Evolutionary conservation across 208 protist species (phyloP), one percentile per base, ranked within the genome.

Genomic region (Trypanosoma conorhini): DNA sequence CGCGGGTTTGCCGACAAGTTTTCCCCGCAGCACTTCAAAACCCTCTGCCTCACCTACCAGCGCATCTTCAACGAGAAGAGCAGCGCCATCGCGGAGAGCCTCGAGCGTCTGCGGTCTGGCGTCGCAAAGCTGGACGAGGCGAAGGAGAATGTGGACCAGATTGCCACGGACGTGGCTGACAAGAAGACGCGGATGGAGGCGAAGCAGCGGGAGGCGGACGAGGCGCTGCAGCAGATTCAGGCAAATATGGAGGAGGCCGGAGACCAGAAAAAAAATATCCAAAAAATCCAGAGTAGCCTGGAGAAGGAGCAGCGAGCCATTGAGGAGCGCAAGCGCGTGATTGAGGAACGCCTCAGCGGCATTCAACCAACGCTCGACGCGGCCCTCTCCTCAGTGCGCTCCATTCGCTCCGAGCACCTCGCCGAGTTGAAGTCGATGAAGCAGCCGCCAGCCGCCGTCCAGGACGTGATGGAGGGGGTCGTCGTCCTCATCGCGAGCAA

Each of bases 391-490:
- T 88, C 97, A 19, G 98, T 99, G 13, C 96, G 96, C 58, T 81
- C 83, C 55, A 98, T 99, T 76, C 81, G 83, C 24, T 82, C 81
- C 24, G 91, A 98, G 51, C 92, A 98, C 54, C 77, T 99, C 21
- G 86, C 88, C 17, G 98, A 99, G 91, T 92, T 99, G 56, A 96
- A 97, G 61, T 94, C 93, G 46, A 93, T 99, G 83, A 91, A 90
- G 59, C 92, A 96, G 76, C 98, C 98, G 21, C 98, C 98, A 9
- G 80, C 95, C 15, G 85, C 91, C 21, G 97, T 99, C 55, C 86
- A 97, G 62, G 96, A 99, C 79, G 97, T 99, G 40, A 83, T 99
- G 79, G 86, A 97, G 77, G 98, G 92, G 31, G 98, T 99, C 5
- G 83, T 99, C 60, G 70, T 93, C 48, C 82, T 99, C 54, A 97